These are phyloP conservation scores for Boletus huronensis DNA, from an alignment of 768 basidiomycete species.

Conservation along the genomic window DNA sequence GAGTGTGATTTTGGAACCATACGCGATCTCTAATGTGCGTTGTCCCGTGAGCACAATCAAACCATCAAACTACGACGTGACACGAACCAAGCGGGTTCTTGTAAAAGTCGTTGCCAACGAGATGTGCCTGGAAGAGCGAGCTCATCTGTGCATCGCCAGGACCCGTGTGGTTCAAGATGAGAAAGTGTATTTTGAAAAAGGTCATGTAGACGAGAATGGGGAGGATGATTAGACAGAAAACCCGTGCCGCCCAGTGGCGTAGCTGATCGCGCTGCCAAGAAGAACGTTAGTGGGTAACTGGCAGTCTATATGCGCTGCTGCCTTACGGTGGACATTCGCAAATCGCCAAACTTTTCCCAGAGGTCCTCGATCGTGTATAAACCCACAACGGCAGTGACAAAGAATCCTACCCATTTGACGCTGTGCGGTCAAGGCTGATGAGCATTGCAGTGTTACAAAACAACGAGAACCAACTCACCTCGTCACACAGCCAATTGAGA, in stretches of 20 bases:
- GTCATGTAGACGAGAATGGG: conserved; percentile 92
- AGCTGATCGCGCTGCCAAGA: conserved; percentile 71
- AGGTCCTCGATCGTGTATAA: conserved; percentile 96
- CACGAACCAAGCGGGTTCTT: conserved; percentile 77
- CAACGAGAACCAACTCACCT: conserved; percentile 46
- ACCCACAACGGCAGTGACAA: conserved; percentile 92
- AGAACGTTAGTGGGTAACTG: conserved; percentile 9
- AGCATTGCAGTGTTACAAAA: background rate
- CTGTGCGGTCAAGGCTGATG: conserved; percentile 37
- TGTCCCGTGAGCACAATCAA: background rate
- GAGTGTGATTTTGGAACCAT: conserved; percentile 85
- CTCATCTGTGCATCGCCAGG: conserved; percentile 99
- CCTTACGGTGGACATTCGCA: conserved; percentile 85
- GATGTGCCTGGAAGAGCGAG: conserved; percentile 95
- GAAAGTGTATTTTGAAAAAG: conserved; percentile 95
- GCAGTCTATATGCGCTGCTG: background rate
- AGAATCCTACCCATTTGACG: conserved; percentile 94
- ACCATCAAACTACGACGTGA: background rate
- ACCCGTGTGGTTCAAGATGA: conserved; percentile 90
- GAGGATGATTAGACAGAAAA: conserved; percentile 80
- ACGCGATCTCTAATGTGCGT: conserved; percentile 65
- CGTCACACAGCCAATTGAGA: conserved; percentile 92
- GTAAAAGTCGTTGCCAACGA: conserved; percentile 92
- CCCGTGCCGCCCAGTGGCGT: conserved; percentile 86
- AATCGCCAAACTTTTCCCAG: conserved; percentile 97